Evolutionary conservation across 2,329 filamentous ascomycete genomes (phyloP).

Genomic region (Trichoderma pleuroti): DNA sequence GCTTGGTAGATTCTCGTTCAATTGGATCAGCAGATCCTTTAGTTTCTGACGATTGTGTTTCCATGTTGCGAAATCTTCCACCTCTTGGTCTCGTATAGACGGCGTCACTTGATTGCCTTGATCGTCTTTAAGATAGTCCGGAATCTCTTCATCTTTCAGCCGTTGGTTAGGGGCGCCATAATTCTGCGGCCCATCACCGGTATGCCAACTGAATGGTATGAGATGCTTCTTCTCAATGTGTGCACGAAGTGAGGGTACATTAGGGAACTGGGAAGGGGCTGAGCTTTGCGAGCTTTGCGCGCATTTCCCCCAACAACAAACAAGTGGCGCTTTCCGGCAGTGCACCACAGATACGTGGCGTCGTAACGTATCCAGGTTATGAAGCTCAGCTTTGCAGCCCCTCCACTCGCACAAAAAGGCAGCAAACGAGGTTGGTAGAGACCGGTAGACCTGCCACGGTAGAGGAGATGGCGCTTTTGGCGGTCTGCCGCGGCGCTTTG

Average conservation of each 20-base stretch:
- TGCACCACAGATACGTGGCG: constrained; percentile 53
- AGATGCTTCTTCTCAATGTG: constrained; percentile 57
- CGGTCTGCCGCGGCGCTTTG: constrained; percentile 43
- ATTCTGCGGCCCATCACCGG: constrained; percentile 57
- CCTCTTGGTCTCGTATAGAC: constrained; percentile 48
- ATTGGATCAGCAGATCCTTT: constrained; percentile 40
- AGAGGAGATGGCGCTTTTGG: constrained; percentile 38
- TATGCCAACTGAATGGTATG: constrained; percentile 52
- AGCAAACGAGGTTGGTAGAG: constrained; percentile 43
- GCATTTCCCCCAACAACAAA: constrained; percentile 36
- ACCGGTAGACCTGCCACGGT: constrained; percentile 41
- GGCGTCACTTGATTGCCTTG: constrained; percentile 57
- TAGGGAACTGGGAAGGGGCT: constrained; percentile 33
- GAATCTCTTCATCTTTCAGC: constrained; percentile 34
- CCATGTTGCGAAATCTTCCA: constrained; percentile 48
- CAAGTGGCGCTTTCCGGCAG: constrained; percentile 21
- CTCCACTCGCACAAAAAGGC: constrained; percentile 59
- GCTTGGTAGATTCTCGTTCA: constrained; percentile 46
- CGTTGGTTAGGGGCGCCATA: constrained; percentile 17
- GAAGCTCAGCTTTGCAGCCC: constrained; percentile 56
- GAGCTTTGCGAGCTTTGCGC: constrained; percentile 17
- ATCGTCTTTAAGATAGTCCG: constrained; percentile 50
- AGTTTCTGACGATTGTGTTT: constrained; percentile 44
- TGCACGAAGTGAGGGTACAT: constrained; percentile 38
- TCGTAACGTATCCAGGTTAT: constrained; percentile 58